phyloP scores from a whole-genome alignment of 345 rosid genomes.

The Excoecaria agallocha region DNA sequence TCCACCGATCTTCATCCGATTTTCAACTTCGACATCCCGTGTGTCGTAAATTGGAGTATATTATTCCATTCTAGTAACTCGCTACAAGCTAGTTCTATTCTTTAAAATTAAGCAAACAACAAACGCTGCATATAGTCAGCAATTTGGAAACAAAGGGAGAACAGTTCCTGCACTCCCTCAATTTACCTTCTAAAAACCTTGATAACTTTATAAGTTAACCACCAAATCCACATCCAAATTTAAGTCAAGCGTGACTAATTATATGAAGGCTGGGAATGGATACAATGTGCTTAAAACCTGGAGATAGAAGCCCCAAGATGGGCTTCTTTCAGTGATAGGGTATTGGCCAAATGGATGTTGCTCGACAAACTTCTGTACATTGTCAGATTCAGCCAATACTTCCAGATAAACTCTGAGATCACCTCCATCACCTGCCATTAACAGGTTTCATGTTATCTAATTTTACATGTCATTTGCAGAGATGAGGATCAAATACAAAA shows the following conservation, averaged over 20 bases:
- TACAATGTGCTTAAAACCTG: conserved; percentile 10
- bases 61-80: neutral
- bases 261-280: neutral
- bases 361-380: conserved; percentile 56
- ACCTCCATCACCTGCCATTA: conserved; percentile 57
- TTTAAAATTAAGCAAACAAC: neutral
- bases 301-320: conserved; percentile 61
- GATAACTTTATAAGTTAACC: neutral
- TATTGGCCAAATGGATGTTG: conserved; percentile 71
- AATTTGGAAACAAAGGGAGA: neutral
- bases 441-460: conserved; percentile 2
- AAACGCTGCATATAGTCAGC: neutral
- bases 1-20: neutral
- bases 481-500: neutral
- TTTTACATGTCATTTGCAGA: neutral
- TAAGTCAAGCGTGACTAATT: neutral
- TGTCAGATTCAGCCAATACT: conserved; percentile 46
- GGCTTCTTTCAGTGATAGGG: conserved; percentile 50
- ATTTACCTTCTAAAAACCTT: neutral
- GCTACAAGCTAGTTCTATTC: neutral
- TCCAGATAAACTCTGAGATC: conserved; percentile 68
- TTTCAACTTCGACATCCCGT: neutral
- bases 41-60: neutral
- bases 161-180: neutral
- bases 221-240: neutral